Base-by-base conservation (phyloP, 805 yeast genomes). In the Metschnikowia reukaufii region DNA sequence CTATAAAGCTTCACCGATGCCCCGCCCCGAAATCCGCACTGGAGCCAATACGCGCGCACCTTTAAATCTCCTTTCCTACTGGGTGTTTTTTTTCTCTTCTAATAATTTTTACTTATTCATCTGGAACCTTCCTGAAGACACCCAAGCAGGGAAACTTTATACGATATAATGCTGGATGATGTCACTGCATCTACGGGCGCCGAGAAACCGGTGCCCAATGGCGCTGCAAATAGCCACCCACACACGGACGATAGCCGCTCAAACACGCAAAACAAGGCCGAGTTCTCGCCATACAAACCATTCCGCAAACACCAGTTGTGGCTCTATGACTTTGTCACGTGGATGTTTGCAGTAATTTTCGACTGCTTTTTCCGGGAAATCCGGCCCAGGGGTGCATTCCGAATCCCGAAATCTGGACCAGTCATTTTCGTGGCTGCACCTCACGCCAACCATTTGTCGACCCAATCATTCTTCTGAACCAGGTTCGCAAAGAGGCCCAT, bases 361-460 rank as follows among this genome's bases (percentile, higher is more conserved):
- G 77, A 78, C 56, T 74, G 84, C 37, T 92, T 92, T 71, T 92
- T 92, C 68, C 70, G 98, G 49, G 97, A 91, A 61, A 89, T 92
- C 52, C 77, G 88, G 44, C 82, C 94, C 3, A 77, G 98, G 49
- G 97, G 97, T 1, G 89, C 96, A 1, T 88, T 81, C 67, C 78
- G 82, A 40, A 60, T 83, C 29, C 85, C 86, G 0, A 73, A 77
- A 25, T 65, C 76, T 8, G 97, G 97, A 0, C 92, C 98, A 0
- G 84, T 90, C 7, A 85, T 92, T 45, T 84, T 94, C 52, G 98
- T 94, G 30, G 95, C 94, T 9, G 99, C 97, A 2, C 98, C 98
- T 1, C 99, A 92, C 70, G 96, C 96, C n/a, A 88, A 88, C 61
- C 96, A 88, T 91, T 91, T 62, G 89, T 91, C 29, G 80, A 80